phyloP scores from a whole-genome alignment of 1,139 yeast species.

The Kodamaea plutei region DNA sequence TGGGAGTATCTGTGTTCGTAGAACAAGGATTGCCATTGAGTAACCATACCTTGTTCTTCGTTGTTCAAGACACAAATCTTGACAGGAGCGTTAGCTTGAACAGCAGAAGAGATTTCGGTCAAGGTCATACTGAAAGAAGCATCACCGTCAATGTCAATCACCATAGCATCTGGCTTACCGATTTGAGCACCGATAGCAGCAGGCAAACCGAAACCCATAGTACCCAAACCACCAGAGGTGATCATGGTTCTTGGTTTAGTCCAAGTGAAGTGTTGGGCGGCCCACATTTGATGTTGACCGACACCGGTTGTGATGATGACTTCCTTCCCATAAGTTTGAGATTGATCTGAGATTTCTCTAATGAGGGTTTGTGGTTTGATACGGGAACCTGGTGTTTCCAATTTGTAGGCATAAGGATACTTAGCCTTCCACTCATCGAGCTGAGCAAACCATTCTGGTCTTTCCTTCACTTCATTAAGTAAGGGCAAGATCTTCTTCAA shows the following conservation, averaged over 20 bases:
- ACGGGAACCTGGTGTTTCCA: slow-evolving; percentile 71
- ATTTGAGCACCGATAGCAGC: slow-evolving; percentile 98
- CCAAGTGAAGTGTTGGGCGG: slow-evolving; percentile 97
- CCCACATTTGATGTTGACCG: slow-evolving; percentile 99
- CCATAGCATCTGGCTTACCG: slow-evolving; percentile 90
- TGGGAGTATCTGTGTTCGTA: slow-evolving; percentile 96
- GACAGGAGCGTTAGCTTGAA: slow-evolving; percentile 87
- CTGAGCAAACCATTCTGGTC: slow-evolving; percentile 76
- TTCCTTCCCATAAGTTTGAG: slow-evolving; percentile 62
- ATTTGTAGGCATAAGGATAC: slow-evolving; percentile 79
- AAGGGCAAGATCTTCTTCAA: slow-evolving; percentile 69
- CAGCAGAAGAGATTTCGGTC: slow-evolving; percentile 88
- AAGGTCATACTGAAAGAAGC: slow-evolving; percentile 98
- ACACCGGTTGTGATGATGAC: slow-evolving; percentile 95
- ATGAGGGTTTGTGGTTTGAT: slow-evolving; percentile 94
- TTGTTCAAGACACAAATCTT: slow-evolving; percentile 86
- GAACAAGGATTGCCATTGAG: slow-evolving; percentile 97
- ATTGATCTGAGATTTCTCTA: slow-evolving; percentile 70
- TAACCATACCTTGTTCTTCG: slow-evolving; percentile 99
- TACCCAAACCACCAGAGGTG: slow-evolving; percentile 97
- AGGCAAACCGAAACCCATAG: slow-evolving; percentile 97
- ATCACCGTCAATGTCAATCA: slow-evolving; percentile 96
- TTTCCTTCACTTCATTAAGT: slow-evolving; percentile 51
- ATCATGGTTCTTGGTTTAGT: slow-evolving; percentile 86
- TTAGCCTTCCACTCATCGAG: slow-evolving; percentile 79